Percentiles rank a stretch among this genome's conserved stretches.
phyloP scores from a whole-genome alignment of 768 basidiomycete genomes.

The Podaxis sp. region DNA sequence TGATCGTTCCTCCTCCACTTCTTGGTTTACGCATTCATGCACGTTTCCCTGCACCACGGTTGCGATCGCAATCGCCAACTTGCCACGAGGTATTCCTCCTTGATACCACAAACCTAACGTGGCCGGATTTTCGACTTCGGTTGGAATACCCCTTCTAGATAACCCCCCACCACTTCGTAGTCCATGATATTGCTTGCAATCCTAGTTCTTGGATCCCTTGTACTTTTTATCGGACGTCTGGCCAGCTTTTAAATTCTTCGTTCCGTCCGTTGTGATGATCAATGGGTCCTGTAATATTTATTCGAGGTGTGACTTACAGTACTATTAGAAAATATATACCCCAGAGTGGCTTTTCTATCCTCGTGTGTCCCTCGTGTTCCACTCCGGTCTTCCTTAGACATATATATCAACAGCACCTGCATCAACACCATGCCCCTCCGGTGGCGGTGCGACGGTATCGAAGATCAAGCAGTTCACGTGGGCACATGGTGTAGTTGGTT shows the following conservation, averaged over 20 bases:
- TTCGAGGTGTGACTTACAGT: not conserved
- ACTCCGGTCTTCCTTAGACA: not conserved
- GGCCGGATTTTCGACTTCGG: not conserved
- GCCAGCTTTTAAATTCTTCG: not conserved
- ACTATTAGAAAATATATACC: not conserved
- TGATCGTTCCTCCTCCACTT: not conserved
- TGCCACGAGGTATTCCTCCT: not conserved
- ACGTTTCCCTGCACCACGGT: not conserved
- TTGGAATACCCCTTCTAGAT: not conserved
- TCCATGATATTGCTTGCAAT: not conserved
- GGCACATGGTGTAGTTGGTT: conserved; percentile 6
- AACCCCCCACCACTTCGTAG: not conserved
- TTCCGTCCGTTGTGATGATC: not conserved
- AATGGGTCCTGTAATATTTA: not conserved
- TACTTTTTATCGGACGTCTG: not conserved
- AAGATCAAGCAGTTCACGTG: not conserved
- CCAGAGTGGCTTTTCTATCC: not conserved
- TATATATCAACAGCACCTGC: not conserved
- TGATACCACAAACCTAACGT: not conserved
- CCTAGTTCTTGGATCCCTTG: not conserved
- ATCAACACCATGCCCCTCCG: not conserved
- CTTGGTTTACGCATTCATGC: not conserved
- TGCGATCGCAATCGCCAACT: not conserved
- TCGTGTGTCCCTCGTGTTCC: not conserved
- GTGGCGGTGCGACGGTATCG: too few species aligned